These are phyloP conservation scores for Penicillium fuscoglaucum DNA, from an alignment of 2,329 filamentous ascomycete genomes.

Conservation along the genomic window DNA sequence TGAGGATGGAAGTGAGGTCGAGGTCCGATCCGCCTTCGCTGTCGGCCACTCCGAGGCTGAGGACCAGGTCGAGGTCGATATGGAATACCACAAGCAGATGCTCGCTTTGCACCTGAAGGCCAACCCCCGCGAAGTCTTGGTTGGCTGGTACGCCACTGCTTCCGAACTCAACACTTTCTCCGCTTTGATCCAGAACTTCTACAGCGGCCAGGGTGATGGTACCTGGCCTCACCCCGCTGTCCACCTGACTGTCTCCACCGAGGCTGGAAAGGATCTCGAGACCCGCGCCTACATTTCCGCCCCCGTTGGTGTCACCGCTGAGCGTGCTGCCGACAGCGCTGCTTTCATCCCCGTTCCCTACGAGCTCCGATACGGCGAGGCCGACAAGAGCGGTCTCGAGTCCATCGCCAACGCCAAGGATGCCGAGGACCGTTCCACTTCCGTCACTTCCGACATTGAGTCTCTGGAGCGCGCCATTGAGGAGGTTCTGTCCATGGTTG, in stretches of 20 bases:
- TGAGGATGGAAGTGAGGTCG: slow-evolving; percentile 95
- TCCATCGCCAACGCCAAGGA: slow-evolving; percentile 81
- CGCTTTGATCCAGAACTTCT: slow-evolving; percentile 99
- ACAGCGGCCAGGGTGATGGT: slow-evolving; percentile 92
- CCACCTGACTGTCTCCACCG: slow-evolving; percentile 90
- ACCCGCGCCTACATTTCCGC: slow-evolving; percentile 93
- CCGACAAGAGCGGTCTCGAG: slow-evolving; percentile 75
- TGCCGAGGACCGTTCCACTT: slow-evolving; percentile 69
- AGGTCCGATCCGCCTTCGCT: slow-evolving; percentile 94
- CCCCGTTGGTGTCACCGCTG: slow-evolving; percentile 89
- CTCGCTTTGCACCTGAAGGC: slow-evolving; percentile 90
- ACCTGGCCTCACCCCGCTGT: slow-evolving; percentile 97
- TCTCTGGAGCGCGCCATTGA: slow-evolving; percentile 80
- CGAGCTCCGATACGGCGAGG: slow-evolving; percentile 85
- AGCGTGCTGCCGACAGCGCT: slow-evolving; percentile 93
- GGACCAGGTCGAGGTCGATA: slow-evolving; percentile 98
- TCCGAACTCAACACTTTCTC: slow-evolving; percentile 98
- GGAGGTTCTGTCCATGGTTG: slow-evolving; percentile 84
- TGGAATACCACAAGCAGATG: slow-evolving; percentile 99
- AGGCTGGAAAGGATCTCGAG: slow-evolving; percentile 83
- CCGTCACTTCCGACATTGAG: slow-evolving; percentile 85
- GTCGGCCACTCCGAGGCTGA: slow-evolving; percentile 98
- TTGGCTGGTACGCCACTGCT: slow-evolving; percentile 98
- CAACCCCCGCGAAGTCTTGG: slow-evolving; percentile 86
- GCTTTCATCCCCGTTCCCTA: slow-evolving; percentile 97